Conservation (phyloP, 441 rosid species). For the Raphanus hybrid region DNA sequence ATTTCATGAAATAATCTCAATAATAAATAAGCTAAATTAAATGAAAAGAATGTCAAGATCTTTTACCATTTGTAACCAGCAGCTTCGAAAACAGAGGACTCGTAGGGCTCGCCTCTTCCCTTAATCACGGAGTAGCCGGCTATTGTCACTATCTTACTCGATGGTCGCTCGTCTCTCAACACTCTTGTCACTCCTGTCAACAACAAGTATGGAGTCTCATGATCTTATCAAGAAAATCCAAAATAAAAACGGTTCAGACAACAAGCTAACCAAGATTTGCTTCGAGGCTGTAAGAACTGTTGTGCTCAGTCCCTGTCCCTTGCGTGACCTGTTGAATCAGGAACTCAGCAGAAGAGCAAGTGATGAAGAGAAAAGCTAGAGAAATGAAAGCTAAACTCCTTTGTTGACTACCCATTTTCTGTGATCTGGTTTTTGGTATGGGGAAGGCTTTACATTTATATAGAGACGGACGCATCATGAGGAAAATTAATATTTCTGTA, state of each 20-base stretch:
- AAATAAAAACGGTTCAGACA: not conserved
- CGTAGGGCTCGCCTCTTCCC: slow-evolving; percentile 8
- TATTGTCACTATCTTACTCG: slow-evolving; percentile 36
- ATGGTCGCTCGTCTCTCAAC: slow-evolving; percentile 26
- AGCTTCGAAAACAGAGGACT: slow-evolving; percentile 39
- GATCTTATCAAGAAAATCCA: not conserved
- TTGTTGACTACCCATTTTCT: not conserved
- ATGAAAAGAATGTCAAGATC: not conserved
- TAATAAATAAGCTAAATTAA: not conserved
- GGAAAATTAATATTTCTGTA: no score
- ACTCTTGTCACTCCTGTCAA: not conserved
- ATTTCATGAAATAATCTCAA: not conserved
- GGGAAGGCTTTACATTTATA: slow-evolving; percentile 2
- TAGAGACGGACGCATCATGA: not conserved
- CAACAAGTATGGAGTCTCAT: not conserved
- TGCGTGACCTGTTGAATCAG: not conserved
- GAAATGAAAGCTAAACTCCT: not conserved
- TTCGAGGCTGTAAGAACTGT: not conserved
- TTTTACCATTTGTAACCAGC: slow-evolving; percentile 47
- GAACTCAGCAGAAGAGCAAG: slow-evolving; percentile 1
- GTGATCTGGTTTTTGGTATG: not conserved
- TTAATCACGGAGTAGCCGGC: slow-evolving; percentile 27
- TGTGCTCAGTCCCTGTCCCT: not conserved
- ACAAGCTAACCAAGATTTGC: not conserved
- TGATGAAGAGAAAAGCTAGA: not conserved